Conservation (phyloP, 2,329 filamentous ascomycete genomes). For the Pestalotiopsis sp. region DNA sequence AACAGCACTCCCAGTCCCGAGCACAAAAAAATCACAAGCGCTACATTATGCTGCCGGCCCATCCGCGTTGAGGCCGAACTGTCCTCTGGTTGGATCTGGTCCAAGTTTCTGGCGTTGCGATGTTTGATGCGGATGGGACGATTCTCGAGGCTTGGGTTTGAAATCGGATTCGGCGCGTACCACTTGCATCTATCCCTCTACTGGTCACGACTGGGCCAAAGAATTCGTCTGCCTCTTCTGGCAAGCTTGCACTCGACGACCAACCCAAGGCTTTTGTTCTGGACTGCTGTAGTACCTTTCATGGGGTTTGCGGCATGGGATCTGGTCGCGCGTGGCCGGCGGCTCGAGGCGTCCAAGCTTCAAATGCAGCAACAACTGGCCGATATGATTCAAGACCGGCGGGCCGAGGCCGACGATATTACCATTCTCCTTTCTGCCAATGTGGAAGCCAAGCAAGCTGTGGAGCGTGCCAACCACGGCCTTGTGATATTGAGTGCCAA, state of each 20-base stretch:
- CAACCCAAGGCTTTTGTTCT: constrained; percentile 35
- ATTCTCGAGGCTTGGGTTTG: constrained; percentile 43
- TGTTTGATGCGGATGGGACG: constrained; percentile 41
- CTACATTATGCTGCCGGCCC: background rate
- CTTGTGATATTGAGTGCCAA: constrained; percentile 51
- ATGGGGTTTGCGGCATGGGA: constrained; percentile 38
- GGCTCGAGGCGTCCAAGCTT: constrained; percentile 8
- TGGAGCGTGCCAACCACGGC: constrained; percentile 35
- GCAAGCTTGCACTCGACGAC: constrained; percentile 31
- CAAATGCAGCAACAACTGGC: constrained; percentile 28
- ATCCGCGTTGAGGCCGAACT: constrained; percentile 43
- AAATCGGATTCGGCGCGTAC: constrained; percentile 41
- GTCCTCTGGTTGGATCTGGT: constrained; percentile 34
- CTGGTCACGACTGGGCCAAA: constrained; percentile 46
- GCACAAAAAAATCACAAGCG: background rate
- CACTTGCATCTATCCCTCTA: constrained; percentile 46
- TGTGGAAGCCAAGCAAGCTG: constrained; percentile 38
- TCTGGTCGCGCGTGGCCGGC: constrained; percentile 23
- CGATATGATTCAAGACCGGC: constrained; percentile 22
- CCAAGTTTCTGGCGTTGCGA: constrained; percentile 42
- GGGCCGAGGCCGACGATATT: constrained; percentile 46
- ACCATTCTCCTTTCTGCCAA: constrained; percentile 41
- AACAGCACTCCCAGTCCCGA: background rate
- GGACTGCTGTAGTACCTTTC: constrained; percentile 39
- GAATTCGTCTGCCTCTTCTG: constrained; percentile 44